Evolutionary conservation across 352 stramenopile genomes (phyloP).

Genomic region (Thraustochytrium striatum): DNA sequence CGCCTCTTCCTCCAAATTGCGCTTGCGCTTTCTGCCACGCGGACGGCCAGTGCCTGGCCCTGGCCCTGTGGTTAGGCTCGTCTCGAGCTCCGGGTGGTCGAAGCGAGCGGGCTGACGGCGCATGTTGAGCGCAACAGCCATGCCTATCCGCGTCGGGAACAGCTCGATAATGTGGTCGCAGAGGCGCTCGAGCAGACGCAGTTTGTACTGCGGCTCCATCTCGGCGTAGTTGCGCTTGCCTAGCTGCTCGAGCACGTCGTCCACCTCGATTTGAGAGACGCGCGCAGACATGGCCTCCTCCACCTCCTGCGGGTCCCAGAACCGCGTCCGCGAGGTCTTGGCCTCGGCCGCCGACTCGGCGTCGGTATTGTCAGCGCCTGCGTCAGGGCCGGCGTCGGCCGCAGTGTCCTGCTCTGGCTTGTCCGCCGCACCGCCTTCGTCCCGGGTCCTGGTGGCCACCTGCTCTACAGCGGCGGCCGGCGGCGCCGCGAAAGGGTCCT

Average conservation of each 20-base stretch:
- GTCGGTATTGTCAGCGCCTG: not conserved
- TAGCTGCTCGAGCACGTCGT: not conserved
- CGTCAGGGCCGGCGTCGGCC: not conserved
- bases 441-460: not conserved
- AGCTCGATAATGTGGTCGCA: conserved; percentile 9
- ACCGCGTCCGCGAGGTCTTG: not conserved
- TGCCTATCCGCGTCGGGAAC: not conserved
- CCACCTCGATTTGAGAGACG: not conserved
- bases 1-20: not conserved
- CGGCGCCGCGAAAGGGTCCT: not conserved
- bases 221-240: not conserved
- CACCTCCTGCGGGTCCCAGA: conserved; percentile 1
- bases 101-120: not conserved
- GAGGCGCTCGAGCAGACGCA: conserved; percentile 4
- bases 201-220: not conserved
- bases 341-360: not conserved
- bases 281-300: not conserved
- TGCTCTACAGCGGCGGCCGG: not conserved
- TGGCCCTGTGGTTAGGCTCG: not conserved
- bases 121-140: not conserved
- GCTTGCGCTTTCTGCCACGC: not conserved
- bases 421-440: not conserved
- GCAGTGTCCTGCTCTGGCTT: not conserved
- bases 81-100: not conserved
- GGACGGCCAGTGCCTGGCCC: not conserved